phyloP scores from a whole-genome alignment of 169 alveolate species.

The Babesia caballi region DNA sequence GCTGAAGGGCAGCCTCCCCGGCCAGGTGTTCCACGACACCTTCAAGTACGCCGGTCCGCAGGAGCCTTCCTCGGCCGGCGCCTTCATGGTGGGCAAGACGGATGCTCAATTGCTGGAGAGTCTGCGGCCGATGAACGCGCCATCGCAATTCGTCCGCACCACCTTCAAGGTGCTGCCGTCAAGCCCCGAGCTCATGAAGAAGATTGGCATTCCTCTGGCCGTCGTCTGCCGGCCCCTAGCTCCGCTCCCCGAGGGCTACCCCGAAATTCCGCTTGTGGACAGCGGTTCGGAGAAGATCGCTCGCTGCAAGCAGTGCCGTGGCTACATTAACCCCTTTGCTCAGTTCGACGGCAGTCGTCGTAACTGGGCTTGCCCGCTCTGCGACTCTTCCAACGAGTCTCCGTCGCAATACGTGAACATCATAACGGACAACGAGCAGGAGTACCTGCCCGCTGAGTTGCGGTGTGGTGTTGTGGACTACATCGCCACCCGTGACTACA shows the following conservation, averaged over 20 bases:
- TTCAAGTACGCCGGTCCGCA: slow-evolving; percentile 12
- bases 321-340: slow-evolving; percentile 95
- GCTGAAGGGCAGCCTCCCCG: slow-evolving; percentile 24
- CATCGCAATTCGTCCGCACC: slow-evolving; percentile 54
- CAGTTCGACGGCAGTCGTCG: slow-evolving; percentile 92
- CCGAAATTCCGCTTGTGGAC: slow-evolving; percentile 83
- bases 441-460: slow-evolving; percentile 31
- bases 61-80: neutral
- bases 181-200: slow-evolving; percentile 76
- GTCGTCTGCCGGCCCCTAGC: slow-evolving; percentile 81
- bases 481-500: slow-evolving; percentile 94
- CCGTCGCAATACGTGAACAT: slow-evolving; percentile 82
- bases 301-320: slow-evolving; percentile 88
- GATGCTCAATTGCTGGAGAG: slow-evolving; percentile 42
- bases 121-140: slow-evolving; percentile 46
- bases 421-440: slow-evolving; percentile 76
- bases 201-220: slow-evolving; percentile 79
- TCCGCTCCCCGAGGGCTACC: slow-evolving; percentile 78
- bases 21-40: slow-evolving; percentile 62
- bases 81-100: slow-evolving; percentile 6
- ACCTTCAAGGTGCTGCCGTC: slow-evolving; percentile 58
- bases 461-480: slow-evolving; percentile 90
- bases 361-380: slow-evolving; percentile 95
- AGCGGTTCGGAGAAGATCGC: slow-evolving; percentile 87
- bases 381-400: slow-evolving; percentile 91